phyloP scores from a whole-genome alignment of 2,329 filamentous ascomycete genomes.

The Mariannaea sp. region DNA sequence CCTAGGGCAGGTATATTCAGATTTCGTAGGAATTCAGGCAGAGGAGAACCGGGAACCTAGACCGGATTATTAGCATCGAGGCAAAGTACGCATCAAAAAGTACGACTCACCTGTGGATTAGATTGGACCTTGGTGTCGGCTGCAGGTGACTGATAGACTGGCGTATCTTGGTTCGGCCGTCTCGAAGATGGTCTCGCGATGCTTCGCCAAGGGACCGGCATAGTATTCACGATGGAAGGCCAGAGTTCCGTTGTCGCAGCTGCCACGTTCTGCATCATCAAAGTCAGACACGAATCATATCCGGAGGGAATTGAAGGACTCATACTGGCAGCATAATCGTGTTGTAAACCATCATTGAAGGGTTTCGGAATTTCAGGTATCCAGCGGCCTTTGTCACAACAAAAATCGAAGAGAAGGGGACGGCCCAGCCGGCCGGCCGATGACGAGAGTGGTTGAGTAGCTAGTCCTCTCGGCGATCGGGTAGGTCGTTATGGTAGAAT shows the following conservation, averaged over 20 bases:
- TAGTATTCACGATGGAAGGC: slow-evolving; percentile 51
- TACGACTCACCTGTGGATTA: slow-evolving; percentile 26
- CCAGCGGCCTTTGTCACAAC: slow-evolving; percentile 1
- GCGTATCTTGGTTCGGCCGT: slow-evolving; percentile 17
- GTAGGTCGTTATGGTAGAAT: neutral
- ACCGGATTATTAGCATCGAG: slow-evolving; percentile 17
- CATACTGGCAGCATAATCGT: slow-evolving; percentile 40
- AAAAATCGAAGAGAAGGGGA: slow-evolving; percentile 13
- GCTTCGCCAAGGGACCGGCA: slow-evolving; percentile 44
- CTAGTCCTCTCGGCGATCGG: slow-evolving; percentile 2
- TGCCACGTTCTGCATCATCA: slow-evolving; percentile 44
- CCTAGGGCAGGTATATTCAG: slow-evolving; percentile 19
- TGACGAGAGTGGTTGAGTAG: slow-evolving; percentile 25
- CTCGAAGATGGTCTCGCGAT: slow-evolving; percentile 18
- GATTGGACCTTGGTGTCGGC: slow-evolving; percentile 15
- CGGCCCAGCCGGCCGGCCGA: slow-evolving; percentile 25
- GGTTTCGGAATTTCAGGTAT: slow-evolving; percentile 16
- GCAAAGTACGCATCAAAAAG: slow-evolving; percentile 6
- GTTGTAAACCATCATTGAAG: slow-evolving; percentile 35
- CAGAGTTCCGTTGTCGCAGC: slow-evolving; percentile 51
- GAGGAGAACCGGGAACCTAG: slow-evolving; percentile 23
- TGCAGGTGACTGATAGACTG: slow-evolving; percentile 12
- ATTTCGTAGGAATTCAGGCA: slow-evolving; percentile 40
- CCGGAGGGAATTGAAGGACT: slow-evolving; percentile 5
- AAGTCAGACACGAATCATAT: slow-evolving; percentile 28